phyloP scores from a whole-genome alignment of 2,329 filamentous ascomycete genomes.

The Fusarium redolens region DNA sequence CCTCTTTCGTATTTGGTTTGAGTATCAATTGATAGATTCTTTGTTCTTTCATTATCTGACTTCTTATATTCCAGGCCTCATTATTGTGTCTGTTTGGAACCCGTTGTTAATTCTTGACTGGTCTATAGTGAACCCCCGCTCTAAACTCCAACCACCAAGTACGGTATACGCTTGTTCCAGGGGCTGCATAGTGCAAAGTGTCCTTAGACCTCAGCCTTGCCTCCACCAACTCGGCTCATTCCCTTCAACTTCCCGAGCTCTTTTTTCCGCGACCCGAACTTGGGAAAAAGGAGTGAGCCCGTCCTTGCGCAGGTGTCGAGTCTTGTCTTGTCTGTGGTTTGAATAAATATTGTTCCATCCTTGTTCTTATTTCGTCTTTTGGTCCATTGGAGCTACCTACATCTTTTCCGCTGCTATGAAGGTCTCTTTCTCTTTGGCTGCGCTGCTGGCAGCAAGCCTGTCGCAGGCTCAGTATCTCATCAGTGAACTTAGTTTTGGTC shows the following conservation, averaged over 20 bases:
- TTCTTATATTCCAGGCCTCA: background rate
- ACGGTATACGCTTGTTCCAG: constrained; percentile 25
- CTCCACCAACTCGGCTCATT: constrained; percentile 29
- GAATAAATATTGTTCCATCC: constrained; percentile 9
- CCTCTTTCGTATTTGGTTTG: background rate
- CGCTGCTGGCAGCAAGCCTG: constrained; percentile 59
- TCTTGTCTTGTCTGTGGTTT: background rate
- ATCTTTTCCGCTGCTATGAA: constrained; percentile 57
- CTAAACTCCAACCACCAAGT: constrained; percentile 8
- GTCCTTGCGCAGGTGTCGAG: constrained; percentile 7
- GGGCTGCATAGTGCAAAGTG: constrained; percentile 44
- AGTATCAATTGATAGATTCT: background rate
- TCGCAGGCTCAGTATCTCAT: constrained; percentile 74
- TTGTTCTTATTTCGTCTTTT: constrained; percentile 22
- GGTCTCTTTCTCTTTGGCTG: constrained; percentile 53
- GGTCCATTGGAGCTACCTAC: constrained; percentile 19
- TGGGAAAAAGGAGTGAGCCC: constrained; percentile 17
- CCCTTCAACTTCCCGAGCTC: constrained; percentile 10
- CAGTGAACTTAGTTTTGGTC: constrained; percentile 82
- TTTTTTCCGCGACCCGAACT: constrained; percentile 8
- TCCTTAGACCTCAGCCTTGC: constrained; percentile 48
- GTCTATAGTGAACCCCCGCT: background rate
- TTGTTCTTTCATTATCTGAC: background rate
- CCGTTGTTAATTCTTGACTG: background rate
- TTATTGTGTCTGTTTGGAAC: background rate